phyloP scores from a whole-genome alignment of 2,329 filamentous ascomycete genomes.

The Macrophomina tecta region DNA sequence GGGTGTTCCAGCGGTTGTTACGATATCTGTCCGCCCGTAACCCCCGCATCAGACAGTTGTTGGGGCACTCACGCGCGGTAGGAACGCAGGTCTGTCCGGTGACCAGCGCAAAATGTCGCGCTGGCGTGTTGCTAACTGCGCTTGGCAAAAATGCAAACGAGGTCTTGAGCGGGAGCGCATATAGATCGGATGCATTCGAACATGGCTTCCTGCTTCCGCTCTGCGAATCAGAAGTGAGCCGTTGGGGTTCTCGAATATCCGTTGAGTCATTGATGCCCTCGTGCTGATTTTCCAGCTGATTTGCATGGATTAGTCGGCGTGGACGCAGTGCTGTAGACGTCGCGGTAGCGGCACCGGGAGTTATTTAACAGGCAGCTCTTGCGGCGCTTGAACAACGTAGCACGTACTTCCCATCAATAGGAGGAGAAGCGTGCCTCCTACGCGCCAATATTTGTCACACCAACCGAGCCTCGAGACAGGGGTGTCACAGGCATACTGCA shows the following conservation, averaged over 20 bases:
- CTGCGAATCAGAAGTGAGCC: background rate
- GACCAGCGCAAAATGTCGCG: background rate
- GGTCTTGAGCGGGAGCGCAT: background rate
- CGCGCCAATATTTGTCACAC: conserved; percentile 6
- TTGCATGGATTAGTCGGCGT: background rate
- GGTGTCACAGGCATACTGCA: background rate
- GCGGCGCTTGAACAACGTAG: conserved; percentile 9
- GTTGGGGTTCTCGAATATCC: background rate
- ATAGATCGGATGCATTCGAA: background rate
- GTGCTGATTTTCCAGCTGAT: too few species aligned
- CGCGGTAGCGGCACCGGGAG: background rate
- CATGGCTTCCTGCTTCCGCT: background rate
- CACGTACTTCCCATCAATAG: background rate
- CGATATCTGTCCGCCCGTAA: conserved; percentile 10
- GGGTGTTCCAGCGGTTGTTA: conserved; percentile 7
- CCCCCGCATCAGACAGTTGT: background rate
- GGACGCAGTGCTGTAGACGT: background rate
- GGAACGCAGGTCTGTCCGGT: background rate
- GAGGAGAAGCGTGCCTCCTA: background rate
- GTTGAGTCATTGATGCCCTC: background rate
- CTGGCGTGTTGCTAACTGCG: background rate
- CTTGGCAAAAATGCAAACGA: background rate
- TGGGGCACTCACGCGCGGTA: background rate
- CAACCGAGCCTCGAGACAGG: conserved; percentile 4
- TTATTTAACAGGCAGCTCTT: background rate